Evolutionary conservation across 345 rosid species (phyloP).

Genomic region (Pugionium dolabratum): DNA sequence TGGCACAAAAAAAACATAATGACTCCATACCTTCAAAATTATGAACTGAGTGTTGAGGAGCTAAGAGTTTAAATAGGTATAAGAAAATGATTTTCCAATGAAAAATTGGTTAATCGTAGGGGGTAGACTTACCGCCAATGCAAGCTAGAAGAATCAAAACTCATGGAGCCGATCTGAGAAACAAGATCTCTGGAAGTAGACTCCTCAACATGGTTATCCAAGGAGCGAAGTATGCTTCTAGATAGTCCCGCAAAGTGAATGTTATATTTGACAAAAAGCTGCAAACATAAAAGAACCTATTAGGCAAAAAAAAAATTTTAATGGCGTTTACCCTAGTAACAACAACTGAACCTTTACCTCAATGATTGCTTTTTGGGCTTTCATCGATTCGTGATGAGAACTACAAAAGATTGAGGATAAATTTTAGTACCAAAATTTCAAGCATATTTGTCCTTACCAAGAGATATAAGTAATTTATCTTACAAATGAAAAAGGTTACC

Average conservation of each 20-base stretch:
- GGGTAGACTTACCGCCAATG: constrained; percentile 83
- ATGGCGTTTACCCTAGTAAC: neutral
- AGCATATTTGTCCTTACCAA: constrained; percentile 17
- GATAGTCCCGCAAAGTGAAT: constrained; percentile 89
- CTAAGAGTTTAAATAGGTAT: constrained; percentile 20
- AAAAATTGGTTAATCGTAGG: constrained; percentile 10
- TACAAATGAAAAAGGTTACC: constrained; percentile 50
- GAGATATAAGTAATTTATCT: constrained; percentile 9
- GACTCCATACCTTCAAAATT: constrained; percentile 12
- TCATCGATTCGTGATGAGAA: constrained; percentile 92
- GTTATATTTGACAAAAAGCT: constrained; percentile 99
- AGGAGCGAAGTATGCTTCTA: constrained; percentile 65
- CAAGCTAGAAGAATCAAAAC: constrained; percentile 86
- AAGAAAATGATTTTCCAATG: constrained; percentile 7
- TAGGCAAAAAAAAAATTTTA: constrained; percentile 3
- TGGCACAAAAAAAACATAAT: constrained; percentile 36
- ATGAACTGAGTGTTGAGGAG: constrained; percentile 16
- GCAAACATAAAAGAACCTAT: constrained; percentile 31
- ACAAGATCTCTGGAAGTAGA: constrained; percentile 73
- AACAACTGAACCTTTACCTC: constrained; percentile 58
- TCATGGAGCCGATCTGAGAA: constrained; percentile 81
- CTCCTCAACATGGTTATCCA: constrained; percentile 61
- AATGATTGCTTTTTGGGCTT: constrained; percentile 89
- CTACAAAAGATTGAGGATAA: constrained; percentile 48
- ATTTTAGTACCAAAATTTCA: constrained; percentile 19